Evolutionary conservation across 1,284 basidiomycete species (phyloP), one percentile per base, ranked within the genome.

Genomic region (Apiotrichum gracile): DNA sequence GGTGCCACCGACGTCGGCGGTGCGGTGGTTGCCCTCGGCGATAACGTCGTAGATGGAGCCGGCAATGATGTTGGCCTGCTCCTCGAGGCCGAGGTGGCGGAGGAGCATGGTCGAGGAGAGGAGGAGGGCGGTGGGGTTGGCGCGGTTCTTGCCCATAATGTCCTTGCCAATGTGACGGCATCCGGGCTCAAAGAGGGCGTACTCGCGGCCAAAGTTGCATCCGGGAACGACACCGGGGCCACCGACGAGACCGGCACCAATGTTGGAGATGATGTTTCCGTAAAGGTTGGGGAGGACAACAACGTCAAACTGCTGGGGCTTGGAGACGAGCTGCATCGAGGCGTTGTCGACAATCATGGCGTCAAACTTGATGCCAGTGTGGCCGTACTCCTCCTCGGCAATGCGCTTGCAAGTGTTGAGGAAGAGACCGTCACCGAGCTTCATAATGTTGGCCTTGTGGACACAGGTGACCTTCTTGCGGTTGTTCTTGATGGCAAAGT

Each of bases 381-480:
- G 85, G 78, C 86, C 89, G 84, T 98, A 99, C 71, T 82, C 80
- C 70, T 91, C 56, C 77, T 98, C 90, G 35, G 93, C 96, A 56
- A 99, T 84, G 60, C 84, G 82, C 67, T 92, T 88, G 86, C 97
- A 99, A 27, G 94, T 97, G 79, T 94, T 96, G 68, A 99, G 83
- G 85, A 98, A 99, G 46, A 99, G 85, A 78, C 96, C 96, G 73
- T 98, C 96, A 75, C 93, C 94, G 67, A 98, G 85, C 79, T 98
- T 98, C 96, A 98, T 98, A 81, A 99, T 98, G 82, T 98, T 98
- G 71, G 96, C 96, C 80, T 99, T 99, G 86, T 99, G 96, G 47
- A 99, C 93, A 74, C 93, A 97, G 52, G 96, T 98, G 66, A 99
- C 96, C 87, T 94, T 97, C 90, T 94, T 97, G 77, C 94, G 86